These are phyloP conservation scores for Populus simonii DNA, from an alignment of 345 rosid genomes.

Conservation along the genomic window DNA sequence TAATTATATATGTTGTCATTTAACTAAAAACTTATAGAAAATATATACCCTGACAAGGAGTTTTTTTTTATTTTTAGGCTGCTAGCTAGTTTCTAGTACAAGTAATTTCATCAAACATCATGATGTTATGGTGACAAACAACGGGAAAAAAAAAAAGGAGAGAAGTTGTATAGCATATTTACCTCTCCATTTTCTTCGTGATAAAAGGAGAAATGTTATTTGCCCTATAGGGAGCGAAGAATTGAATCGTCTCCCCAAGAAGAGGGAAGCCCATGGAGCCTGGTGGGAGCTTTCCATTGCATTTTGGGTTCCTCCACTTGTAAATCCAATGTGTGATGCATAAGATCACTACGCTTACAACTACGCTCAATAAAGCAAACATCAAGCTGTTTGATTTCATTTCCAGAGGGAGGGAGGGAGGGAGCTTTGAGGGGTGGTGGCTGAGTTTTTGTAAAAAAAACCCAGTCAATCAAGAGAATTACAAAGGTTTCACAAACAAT, in stretches of 20 bases:
- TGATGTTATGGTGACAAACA: too few relatives aligned
- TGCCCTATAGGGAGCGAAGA: neutral
- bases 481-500: neutral
- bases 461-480: neutral
- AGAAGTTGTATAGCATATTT: neutral
- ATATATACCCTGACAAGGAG: too few relatives aligned
- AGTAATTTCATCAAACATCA: too few relatives aligned
- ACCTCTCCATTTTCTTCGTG: conserved; percentile 8
- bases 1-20: too few relatives aligned
- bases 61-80: too few relatives aligned
- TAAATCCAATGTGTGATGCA: neutral
- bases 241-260: neutral
- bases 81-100: too few relatives aligned
- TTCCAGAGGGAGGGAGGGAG: neutral
- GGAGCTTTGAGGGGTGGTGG: too few relatives aligned
- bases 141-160: neutral
- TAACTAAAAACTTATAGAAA: too few relatives aligned
- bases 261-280: conserved; percentile 10
- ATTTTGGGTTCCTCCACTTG: conserved; percentile 1
- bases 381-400: too few relatives aligned
- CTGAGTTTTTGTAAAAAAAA: neutral
- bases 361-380: too few relatives aligned
- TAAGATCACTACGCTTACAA: too few relatives aligned
- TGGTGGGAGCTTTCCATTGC: conserved; percentile 1
- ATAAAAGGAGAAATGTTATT: conserved; percentile 1